Conservation (phyloP, 305 asterid genomes). For the Fraxinus greggii region DNA sequence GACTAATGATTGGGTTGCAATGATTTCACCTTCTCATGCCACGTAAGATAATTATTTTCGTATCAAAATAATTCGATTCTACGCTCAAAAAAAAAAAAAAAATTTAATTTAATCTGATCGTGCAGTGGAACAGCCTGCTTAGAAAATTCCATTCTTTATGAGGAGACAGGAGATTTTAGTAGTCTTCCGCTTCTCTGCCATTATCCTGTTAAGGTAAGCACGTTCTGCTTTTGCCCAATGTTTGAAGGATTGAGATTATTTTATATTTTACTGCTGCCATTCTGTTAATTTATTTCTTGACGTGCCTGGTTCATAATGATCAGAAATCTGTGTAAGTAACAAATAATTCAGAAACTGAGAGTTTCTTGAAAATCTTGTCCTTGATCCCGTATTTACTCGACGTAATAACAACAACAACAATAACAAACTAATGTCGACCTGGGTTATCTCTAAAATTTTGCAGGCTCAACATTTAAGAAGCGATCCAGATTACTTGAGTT, state of each 20-base stretch:
- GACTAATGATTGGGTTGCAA: conserved; percentile 63
- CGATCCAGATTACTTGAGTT: conserved; percentile 60
- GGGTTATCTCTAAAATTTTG: not conserved
- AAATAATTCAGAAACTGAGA: not conserved
- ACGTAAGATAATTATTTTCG: conserved; percentile 32
- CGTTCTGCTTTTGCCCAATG: not conserved
- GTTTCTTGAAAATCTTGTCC: not conserved
- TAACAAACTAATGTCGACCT: not conserved
- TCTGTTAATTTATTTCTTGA: not conserved
- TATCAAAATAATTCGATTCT: not conserved
- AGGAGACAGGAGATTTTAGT: conserved; percentile 70
- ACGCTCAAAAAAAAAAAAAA: not conserved
- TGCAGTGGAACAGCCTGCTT: conserved; percentile 14
- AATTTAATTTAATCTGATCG: not conserved
- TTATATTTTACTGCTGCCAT: not conserved
- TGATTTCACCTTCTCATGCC: conserved; percentile 77
- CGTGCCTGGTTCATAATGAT: too few relatives aligned
- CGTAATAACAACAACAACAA: not conserved
- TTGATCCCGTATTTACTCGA: not conserved
- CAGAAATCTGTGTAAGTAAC: not conserved
- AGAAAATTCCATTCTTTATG: conserved; percentile 33
- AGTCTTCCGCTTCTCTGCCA: conserved; percentile 85
- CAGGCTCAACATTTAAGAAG: conserved; percentile 71
- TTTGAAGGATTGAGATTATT: too few relatives aligned
- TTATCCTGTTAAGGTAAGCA: conserved; percentile 79